These are phyloP conservation scores for Aspergillus sp. DNA, from an alignment of 2,329 filamentous ascomycete species.

Conservation along the genomic window DNA sequence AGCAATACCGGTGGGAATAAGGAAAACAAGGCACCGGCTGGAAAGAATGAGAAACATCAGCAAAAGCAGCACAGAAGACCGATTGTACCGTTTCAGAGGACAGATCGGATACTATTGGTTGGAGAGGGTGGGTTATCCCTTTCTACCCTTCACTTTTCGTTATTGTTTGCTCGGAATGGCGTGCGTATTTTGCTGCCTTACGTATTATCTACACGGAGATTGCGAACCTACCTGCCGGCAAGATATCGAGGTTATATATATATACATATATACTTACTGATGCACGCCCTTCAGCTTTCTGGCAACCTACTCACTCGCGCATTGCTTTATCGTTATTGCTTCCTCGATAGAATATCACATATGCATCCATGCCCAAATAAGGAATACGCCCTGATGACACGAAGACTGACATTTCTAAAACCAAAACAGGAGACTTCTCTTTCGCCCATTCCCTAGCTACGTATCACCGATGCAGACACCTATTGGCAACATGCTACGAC, in stretches of 20 bases:
- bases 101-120: constrained; percentile 44
- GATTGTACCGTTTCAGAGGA: constrained; percentile 41
- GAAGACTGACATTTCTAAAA: not conserved
- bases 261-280: not conserved
- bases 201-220: not conserved
- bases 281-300: not conserved
- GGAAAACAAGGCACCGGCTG: not conserved
- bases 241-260: not conserved
- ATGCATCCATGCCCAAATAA: not conserved
- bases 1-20: constrained; percentile 9
- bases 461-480: constrained; percentile 40
- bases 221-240: not conserved
- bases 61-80: constrained; percentile 29
- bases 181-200: not conserved
- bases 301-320: not conserved
- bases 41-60: constrained; percentile 15
- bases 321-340: not conserved
- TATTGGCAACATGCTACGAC: constrained; percentile 49
- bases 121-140: constrained; percentile 42
- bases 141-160: constrained; percentile 6
- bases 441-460: constrained; percentile 46
- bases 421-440: constrained; percentile 46
- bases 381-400: not conserved
- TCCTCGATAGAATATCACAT: not conserved
- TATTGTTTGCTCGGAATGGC: constrained; percentile 3